Evolutionary conservation across 352 stramenopile genomes (phyloP).

Genomic region (Thraustotheca clavata): DNA sequence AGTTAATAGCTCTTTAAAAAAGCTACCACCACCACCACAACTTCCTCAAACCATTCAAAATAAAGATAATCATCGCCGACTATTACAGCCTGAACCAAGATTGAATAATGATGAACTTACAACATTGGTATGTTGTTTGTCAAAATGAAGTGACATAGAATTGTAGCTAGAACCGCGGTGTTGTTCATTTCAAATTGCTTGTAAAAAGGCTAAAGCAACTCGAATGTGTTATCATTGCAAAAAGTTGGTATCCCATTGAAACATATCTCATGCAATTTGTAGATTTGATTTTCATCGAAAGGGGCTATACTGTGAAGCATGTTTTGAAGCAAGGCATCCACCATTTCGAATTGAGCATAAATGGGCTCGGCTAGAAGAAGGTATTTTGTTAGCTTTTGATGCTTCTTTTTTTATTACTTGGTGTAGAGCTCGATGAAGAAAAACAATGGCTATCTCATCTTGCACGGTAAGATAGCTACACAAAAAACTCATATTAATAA

Average conservation of each 20-base stretch:
- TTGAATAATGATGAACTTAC: neutral
- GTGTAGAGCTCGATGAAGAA: conserved; percentile 46
- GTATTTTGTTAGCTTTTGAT: neutral
- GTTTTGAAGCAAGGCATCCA: conserved; percentile 47
- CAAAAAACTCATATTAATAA: neutral
- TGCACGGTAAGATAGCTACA: conserved; percentile 27
- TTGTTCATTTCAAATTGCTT: conserved; percentile 38
- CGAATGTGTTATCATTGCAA: conserved; percentile 58
- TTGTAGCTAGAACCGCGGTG: conserved; percentile 35
- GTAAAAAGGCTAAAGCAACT: conserved; percentile 35
- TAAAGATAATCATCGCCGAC: conserved; percentile 23
- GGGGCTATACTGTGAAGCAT: conserved; percentile 62
- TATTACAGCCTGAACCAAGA: conserved; percentile 15
- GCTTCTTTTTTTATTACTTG: neutral
- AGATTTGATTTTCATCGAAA: conserved; percentile 47
- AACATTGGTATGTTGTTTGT: neutral
- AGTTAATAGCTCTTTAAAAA: conserved; percentile 18
- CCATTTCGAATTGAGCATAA: conserved; percentile 42
- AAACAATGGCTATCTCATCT: conserved; percentile 56
- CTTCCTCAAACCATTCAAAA: conserved; percentile 15
- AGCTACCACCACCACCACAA: conserved; percentile 8
- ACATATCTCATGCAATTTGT: neutral
- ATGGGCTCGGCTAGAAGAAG: conserved; percentile 37
- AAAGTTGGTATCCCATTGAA: conserved; percentile 31
- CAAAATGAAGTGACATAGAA: neutral